Evolutionary conservation across 352 stramenopile species (phyloP).

Genomic region (Globisporangium nodosum): DNA sequence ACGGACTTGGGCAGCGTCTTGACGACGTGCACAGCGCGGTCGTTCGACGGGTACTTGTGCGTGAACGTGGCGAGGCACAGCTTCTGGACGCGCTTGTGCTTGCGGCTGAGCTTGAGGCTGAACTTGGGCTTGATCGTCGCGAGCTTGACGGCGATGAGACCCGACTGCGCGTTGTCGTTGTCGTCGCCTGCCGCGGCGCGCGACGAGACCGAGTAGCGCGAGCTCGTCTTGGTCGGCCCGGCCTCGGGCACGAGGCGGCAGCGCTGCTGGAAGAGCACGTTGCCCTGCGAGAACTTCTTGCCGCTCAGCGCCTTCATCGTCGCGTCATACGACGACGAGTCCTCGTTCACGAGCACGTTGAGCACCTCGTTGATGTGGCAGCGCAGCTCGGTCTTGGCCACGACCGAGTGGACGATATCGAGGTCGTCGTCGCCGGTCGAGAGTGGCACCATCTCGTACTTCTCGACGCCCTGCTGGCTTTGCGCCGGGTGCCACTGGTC

Average conservation of each 20-base stretch:
- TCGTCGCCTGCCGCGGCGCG: neutral
- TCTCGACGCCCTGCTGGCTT: slow-evolving; percentile 32
- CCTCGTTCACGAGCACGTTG: slow-evolving; percentile 41
- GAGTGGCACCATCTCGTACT: slow-evolving; percentile 35
- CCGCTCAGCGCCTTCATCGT: slow-evolving; percentile 48
- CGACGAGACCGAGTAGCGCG: neutral
- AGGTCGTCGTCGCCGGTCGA: slow-evolving; percentile 31
- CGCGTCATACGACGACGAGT: slow-evolving; percentile 35
- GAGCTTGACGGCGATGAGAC: slow-evolving; percentile 30
- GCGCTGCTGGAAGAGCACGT: slow-evolving; percentile 42
- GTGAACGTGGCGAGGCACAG: slow-evolving; percentile 51
- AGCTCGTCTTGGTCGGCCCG: neutral
- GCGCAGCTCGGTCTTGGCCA: slow-evolving; percentile 43
- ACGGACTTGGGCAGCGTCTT: slow-evolving; percentile 54
- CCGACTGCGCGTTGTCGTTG: slow-evolving; percentile 14
- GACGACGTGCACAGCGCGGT: slow-evolving; percentile 50
- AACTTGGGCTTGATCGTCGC: slow-evolving; percentile 26
- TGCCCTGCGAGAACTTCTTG: slow-evolving; percentile 40
- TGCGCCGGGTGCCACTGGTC: slow-evolving; percentile 27
- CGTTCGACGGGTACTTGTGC: slow-evolving; percentile 31
- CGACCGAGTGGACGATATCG: slow-evolving; percentile 38
- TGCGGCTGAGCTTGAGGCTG: slow-evolving; percentile 20
- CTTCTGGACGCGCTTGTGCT: slow-evolving; percentile 40
- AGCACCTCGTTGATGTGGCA: slow-evolving; percentile 64
- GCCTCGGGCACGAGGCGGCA: slow-evolving; percentile 20